A percentile compares a stretch with the other conserved stretches of the same genome.
Conservation (phyloP, 495 filamentous ascomycete species). For the Penicilliopsis zonata region DNA sequence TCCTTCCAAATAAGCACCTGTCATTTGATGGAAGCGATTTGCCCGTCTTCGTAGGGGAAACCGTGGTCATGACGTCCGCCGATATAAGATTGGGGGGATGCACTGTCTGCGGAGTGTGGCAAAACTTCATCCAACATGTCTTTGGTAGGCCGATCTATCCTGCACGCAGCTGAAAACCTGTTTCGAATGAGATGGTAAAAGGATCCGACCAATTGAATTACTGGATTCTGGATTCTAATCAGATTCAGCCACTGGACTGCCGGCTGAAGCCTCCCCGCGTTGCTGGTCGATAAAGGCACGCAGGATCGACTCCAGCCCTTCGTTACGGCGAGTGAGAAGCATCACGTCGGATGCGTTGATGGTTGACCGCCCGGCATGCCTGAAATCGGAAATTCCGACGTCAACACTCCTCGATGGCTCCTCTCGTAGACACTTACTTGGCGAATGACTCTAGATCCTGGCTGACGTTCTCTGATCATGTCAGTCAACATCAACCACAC, state of each 20-base stretch:
- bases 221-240: no score
- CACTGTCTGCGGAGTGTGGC: no score
- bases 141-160: no score
- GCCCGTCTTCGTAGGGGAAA: no score
- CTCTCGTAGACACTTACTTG: conserved; percentile 28
- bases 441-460: conserved; percentile 74
- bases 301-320: conserved; percentile 65
- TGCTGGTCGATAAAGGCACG: conserved; percentile 52
- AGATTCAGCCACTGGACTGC: not conserved
- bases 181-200: no score
- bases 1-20: no score
- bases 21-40: no score
- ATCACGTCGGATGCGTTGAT: conserved; percentile 80
- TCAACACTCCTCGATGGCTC: not conserved
- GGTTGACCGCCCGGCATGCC: conserved; percentile 73
- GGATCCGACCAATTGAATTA: no score
- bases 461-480: conserved; percentile 51
- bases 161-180: no score
- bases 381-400: conserved; percentile 11
- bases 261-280: conserved; percentile 9
- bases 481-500: not conserved
- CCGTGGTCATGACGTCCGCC: no score
- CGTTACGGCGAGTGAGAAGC: conserved; percentile 74
- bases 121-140: no score
- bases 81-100: no score